Evolutionary conservation across 139 green algal genomes (phyloP).

Genomic region (Zygnema circumcarinatum): DNA sequence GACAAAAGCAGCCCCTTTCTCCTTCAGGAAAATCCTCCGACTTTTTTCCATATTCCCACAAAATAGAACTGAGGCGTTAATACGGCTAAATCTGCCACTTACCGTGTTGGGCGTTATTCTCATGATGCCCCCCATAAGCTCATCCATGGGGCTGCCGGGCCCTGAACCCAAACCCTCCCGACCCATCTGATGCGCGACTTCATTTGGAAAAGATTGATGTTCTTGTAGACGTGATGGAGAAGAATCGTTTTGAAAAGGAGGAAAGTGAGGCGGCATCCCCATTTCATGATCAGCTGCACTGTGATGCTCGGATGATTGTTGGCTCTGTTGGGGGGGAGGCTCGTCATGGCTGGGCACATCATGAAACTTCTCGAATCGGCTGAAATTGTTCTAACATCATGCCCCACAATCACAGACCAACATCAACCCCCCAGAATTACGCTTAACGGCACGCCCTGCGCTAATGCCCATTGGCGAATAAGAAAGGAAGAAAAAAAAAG

Average conservation of each 20-base stretch:
- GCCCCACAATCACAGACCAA: no score
- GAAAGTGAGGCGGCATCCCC: background rate
- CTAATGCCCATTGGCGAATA: no score
- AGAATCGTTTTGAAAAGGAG: background rate
- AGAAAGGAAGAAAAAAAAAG: no score
- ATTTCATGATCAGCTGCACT: no score
- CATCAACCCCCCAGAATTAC: no score
- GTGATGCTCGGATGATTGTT: no score
- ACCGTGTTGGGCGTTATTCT: background rate
- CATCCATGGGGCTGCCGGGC: background rate
- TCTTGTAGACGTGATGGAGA: background rate
- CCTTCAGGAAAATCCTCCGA: background rate
- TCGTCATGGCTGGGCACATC: no score
- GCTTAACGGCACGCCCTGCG: no score
- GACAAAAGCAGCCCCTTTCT: background rate
- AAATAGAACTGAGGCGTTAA: no score
- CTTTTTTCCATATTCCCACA: background rate
- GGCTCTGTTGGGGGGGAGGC: no score
- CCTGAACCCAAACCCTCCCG: background rate
- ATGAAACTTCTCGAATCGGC: no score
- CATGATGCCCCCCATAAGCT: slow-evolving; percentile 6
- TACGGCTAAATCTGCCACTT: background rate
- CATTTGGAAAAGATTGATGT: background rate
- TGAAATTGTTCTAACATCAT: no score
- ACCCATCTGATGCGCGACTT: background rate